phyloP scores from a whole-genome alignment of 805 yeast genomes.

The Grigorovia humatica region DNA sequence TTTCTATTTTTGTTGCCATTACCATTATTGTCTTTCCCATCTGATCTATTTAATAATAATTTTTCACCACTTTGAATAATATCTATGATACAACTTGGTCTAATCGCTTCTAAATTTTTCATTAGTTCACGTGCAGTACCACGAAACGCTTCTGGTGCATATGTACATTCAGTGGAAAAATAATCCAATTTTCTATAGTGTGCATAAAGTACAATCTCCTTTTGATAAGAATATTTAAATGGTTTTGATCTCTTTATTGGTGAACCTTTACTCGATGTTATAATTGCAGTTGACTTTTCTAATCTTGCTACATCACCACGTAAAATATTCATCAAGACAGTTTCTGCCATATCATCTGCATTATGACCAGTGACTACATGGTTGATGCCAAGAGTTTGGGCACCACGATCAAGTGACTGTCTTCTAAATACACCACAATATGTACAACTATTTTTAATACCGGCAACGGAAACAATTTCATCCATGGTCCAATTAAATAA shows the following conservation, averaged over 20 bases:
- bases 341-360: conserved; percentile 99
- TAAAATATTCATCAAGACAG: conserved; percentile 85
- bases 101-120: conserved; percentile 78
- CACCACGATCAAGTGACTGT: conserved; percentile 95
- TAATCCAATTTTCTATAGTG: conserved; percentile 92
- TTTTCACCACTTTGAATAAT: conserved; percentile 91
- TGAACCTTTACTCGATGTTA: conserved; percentile 74
- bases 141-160: conserved; percentile 97
- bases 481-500: conserved; percentile 98
- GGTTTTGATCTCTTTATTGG: conserved; percentile 94
- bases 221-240: conserved; percentile 89
- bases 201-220: conserved; percentile 94
- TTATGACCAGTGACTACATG: conserved; percentile 98
- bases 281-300: conserved; percentile 76
- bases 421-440: conserved; percentile 96
- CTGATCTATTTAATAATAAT: conserved; percentile 50
- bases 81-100: conserved; percentile 91
- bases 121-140: conserved; percentile 93
- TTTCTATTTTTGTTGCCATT: no score
- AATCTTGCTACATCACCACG: conserved; percentile 95
- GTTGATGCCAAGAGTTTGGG: conserved; percentile 67
- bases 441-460: conserved; percentile 88
- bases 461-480: conserved; percentile 89
- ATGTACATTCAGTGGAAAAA: conserved; percentile 93
- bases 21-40: no score